A percentile compares a stretch with the other conserved stretches of the same genome.
phyloP scores from a whole-genome alignment of 2,329 filamentous ascomycete genomes.

The Elsinoe ampelina region DNA sequence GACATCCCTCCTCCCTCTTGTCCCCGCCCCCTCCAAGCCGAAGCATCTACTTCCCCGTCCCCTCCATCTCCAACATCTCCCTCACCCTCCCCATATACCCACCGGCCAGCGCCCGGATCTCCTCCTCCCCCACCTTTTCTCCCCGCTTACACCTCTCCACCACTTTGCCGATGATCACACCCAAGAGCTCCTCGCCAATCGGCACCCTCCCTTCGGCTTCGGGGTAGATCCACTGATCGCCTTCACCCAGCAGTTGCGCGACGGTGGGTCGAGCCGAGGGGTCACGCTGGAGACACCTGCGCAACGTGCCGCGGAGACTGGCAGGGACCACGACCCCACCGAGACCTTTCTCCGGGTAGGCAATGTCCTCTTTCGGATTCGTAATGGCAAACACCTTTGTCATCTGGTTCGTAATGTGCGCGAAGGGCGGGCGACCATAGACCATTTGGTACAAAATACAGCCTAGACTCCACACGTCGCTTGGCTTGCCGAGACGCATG shows the following conservation, averaged over 20 bases:
- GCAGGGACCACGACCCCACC: conserved; percentile 51
- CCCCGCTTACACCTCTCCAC: conserved; percentile 49
- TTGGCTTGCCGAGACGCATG: conserved; percentile 93
- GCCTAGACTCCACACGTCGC: conserved; percentile 90
- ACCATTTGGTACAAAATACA: conserved; percentile 98
- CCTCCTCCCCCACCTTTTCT: conserved; percentile 45
- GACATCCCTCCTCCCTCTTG: background rate
- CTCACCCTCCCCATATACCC: conserved; percentile 41
- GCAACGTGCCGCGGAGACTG: conserved; percentile 47
- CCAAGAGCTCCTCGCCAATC: conserved; percentile 50
- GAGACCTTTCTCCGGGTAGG: conserved; percentile 60
- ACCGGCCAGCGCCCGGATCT: conserved; percentile 38
- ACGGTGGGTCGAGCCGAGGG: conserved; percentile 48
- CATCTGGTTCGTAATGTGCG: conserved; percentile 80
- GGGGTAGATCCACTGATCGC: conserved; percentile 50
- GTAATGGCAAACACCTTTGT: conserved; percentile 80
- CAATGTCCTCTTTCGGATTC: conserved; percentile 63
- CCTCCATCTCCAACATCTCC: conserved; percentile 30
- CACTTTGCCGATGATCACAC: conserved; percentile 50
- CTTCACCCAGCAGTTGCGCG: conserved; percentile 45
- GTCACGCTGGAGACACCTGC: conserved; percentile 50
- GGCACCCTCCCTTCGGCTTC: conserved; percentile 40
- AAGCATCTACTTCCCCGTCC: conserved; percentile 1
- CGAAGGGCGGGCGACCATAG: conserved; percentile 92
- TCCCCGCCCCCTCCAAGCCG: background rate